Percentiles rank a stretch among this genome's conserved stretches.
Evolutionary conservation across 345 rosid genomes (phyloP).

Genomic region (Melastoma malabathricum): DNA sequence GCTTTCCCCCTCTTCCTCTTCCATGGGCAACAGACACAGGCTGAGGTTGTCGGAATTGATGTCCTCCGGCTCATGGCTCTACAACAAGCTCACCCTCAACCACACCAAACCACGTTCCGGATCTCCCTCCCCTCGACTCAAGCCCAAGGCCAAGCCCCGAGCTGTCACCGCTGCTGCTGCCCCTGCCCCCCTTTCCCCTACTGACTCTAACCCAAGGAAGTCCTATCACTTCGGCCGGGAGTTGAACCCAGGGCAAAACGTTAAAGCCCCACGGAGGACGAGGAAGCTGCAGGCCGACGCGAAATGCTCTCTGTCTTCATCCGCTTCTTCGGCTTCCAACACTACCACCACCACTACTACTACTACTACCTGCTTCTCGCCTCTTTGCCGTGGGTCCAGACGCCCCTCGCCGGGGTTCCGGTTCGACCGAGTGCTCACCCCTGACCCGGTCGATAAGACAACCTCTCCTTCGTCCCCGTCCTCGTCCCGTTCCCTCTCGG

Average conservation of each 20-base stretch:
- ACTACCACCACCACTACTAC: no score
- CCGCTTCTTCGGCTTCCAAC: background rate
- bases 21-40: constrained; percentile 25
- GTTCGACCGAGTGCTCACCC: constrained; percentile 42
- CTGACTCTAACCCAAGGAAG: constrained; percentile 31
- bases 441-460: constrained; percentile 21
- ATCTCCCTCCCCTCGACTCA: constrained; percentile 2
- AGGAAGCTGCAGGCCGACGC: constrained; percentile 8
- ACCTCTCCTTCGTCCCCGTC: constrained; percentile 15
- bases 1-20: no score
- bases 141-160: background rate
- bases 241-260: constrained; percentile 7
- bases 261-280: background rate
- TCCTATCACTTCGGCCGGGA: constrained; percentile 52
- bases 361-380: constrained; percentile 15
- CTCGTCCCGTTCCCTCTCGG: constrained; percentile 11
- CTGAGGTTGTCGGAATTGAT: constrained; percentile 30
- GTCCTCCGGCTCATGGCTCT: constrained; percentile 29
- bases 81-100: constrained; percentile 44
- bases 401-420: constrained; percentile 36
- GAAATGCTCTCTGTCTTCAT: constrained; percentile 12
- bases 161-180: no score
- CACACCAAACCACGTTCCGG: constrained; percentile 9
- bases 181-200: no score
- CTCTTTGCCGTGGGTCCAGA: background rate